A percentile compares a stretch with the other conserved stretches of the same genome.
Conservation (phyloP, 176 grass and related monocot genomes). For the Cocos nucifera region DNA sequence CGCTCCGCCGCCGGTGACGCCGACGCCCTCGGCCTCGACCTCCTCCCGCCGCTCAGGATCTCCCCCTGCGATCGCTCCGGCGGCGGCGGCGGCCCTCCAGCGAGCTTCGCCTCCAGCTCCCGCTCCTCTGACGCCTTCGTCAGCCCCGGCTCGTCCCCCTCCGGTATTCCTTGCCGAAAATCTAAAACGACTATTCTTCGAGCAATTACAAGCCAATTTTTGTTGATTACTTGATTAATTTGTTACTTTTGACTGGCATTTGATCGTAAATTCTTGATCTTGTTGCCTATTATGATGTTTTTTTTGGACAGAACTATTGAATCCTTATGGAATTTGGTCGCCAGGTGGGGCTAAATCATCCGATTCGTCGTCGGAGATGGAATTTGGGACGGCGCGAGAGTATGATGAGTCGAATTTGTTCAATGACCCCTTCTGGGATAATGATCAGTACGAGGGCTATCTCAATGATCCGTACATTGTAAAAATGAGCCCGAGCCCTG, state of each 20-base stretch:
- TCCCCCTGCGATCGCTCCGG: slow-evolving; percentile 3
- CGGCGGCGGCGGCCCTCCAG: slow-evolving; percentile 9
- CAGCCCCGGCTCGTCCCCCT: slow-evolving; percentile 73
- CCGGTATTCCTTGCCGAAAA: slow-evolving; percentile 31
- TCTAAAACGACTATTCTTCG: no score
- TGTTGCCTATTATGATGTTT: not conserved
- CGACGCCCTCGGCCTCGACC: not conserved
- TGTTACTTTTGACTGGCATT: not conserved
- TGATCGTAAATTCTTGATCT: not conserved
- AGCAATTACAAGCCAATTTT: not conserved
- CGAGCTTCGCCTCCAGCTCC: slow-evolving; percentile 36
- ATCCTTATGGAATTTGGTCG: slow-evolving; percentile 87
- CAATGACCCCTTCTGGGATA: slow-evolving; percentile 70
- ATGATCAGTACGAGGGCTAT: slow-evolving; percentile 25
- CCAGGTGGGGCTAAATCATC: slow-evolving; percentile 46
- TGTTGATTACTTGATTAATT: not conserved
- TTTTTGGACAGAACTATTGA: slow-evolving; percentile 44
- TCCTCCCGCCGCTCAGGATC: slow-evolving; percentile 48
- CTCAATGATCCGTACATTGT: slow-evolving; percentile 26
- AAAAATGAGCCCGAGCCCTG: slow-evolving; percentile 22
- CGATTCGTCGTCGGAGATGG: slow-evolving; percentile 61
- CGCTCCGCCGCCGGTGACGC: slow-evolving; percentile 17
- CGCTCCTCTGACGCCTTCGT: slow-evolving; percentile 78
- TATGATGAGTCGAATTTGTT: slow-evolving; percentile 68
- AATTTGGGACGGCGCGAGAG: slow-evolving; percentile 82